These are phyloP conservation scores for Pulveroboletus frians DNA, from an alignment of 768 basidiomycete species.

Conservation along the genomic window DNA sequence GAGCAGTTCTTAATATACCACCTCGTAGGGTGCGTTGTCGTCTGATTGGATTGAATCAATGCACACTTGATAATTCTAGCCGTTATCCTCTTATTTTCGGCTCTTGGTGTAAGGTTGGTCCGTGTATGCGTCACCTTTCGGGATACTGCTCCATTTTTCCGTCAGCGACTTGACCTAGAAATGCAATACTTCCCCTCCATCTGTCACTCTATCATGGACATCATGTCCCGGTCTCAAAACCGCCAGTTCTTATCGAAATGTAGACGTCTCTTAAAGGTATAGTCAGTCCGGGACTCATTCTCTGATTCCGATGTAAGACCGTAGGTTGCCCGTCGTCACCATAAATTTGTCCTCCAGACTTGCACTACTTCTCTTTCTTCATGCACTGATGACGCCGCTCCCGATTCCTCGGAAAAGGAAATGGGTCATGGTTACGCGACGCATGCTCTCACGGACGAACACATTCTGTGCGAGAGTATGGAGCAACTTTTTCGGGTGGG, in stretches of 20 bases:
- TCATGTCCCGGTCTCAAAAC: slow-evolving; percentile 51
- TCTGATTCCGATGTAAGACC: slow-evolving; percentile 12
- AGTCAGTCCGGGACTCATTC: neutral
- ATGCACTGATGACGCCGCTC: slow-evolving; percentile 4
- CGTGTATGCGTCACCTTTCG: slow-evolving; percentile 6
- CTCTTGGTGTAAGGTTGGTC: slow-evolving; percentile 52
- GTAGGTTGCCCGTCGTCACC: slow-evolving; percentile 23
- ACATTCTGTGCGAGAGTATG: slow-evolving; percentile 38
- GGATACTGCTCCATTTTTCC: neutral
- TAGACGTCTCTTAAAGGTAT: slow-evolving; percentile 45
- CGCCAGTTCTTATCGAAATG: slow-evolving; percentile 42
- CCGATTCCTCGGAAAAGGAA: slow-evolving; percentile 12
- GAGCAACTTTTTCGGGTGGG: slow-evolving; percentile 40
- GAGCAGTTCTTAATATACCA: slow-evolving; percentile 53
- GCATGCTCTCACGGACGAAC: slow-evolving; percentile 30
- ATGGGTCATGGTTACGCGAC: slow-evolving; percentile 2
- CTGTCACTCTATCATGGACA: slow-evolving; percentile 43
- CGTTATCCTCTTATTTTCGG: slow-evolving; percentile 79
- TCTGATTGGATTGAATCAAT: slow-evolving; percentile 6
- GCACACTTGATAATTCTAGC: slow-evolving; percentile 33
- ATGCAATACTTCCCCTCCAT: slow-evolving; percentile 43
- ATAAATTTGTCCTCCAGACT: slow-evolving; percentile 24
- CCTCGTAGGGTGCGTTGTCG: slow-evolving; percentile 47
- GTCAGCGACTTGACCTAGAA: slow-evolving; percentile 58
- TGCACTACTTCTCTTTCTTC: slow-evolving; percentile 28